These are phyloP conservation scores for Gastrolobium bilobum DNA, from an alignment of 306 rosid genomes.

Conservation along the genomic window DNA sequence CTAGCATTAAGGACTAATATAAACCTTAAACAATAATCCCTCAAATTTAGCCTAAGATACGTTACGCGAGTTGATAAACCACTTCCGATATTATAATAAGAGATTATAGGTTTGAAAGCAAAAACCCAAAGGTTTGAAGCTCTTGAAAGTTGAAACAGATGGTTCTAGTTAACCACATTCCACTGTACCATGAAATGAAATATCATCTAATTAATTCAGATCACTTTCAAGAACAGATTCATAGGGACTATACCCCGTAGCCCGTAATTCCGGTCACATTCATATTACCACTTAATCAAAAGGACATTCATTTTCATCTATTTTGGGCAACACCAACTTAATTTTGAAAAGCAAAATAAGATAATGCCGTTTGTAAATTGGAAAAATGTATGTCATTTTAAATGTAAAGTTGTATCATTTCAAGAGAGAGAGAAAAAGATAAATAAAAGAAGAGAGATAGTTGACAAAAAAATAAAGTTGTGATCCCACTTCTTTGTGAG, in stretches of 20 bases:
- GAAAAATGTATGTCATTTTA: too few relatives aligned
- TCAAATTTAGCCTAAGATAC: not conserved
- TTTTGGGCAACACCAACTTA: not conserved
- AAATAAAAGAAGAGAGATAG: too few relatives aligned
- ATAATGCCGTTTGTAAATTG: not conserved
- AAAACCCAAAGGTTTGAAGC: not conserved
- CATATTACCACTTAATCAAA: not conserved
- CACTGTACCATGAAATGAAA: slow-evolving; percentile 2
- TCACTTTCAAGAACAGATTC: slow-evolving; percentile 46
- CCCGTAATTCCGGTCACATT: slow-evolving; percentile 26
- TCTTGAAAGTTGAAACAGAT: not conserved
- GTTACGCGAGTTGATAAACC: not conserved
- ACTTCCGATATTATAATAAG: not conserved
- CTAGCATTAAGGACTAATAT: not conserved
- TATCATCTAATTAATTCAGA: not conserved
- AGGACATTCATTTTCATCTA: not conserved
- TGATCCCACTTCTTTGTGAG: too few relatives aligned
- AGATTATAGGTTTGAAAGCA: not conserved
- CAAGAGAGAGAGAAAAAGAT: too few relatives aligned
- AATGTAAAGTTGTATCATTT: too few relatives aligned
- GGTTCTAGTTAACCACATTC: not conserved
- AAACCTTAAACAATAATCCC: not conserved
- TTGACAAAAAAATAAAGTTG: too few relatives aligned
- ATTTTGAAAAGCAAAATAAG: not conserved
- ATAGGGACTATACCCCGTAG: not conserved